Evolutionary conservation across 2,329 filamentous ascomycete species (phyloP).

Genomic region (Ceratocystis cacaofunesta): DNA sequence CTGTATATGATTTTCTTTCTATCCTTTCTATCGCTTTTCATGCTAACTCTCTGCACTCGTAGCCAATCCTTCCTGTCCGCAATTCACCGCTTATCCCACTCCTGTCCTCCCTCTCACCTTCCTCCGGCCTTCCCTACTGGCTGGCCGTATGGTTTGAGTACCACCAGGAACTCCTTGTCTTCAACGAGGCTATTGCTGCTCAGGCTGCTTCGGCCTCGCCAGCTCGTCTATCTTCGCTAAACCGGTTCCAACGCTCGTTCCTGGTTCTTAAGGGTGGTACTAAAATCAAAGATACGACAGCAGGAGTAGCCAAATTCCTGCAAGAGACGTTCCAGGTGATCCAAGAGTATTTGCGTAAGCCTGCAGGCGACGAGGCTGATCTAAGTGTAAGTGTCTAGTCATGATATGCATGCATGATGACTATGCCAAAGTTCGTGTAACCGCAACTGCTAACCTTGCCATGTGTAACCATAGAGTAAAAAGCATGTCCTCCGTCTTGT

Average conservation of each 20-base stretch:
- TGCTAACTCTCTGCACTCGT: constrained; percentile 14
- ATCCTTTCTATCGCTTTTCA: background rate
- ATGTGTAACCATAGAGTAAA: constrained; percentile 4
- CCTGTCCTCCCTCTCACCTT: constrained; percentile 32
- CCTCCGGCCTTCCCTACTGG: constrained; percentile 31
- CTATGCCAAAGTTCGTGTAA: background rate
- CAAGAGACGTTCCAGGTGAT: constrained; percentile 25
- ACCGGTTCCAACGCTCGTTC: constrained; percentile 45
- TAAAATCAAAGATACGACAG: constrained; percentile 47
- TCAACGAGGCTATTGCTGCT: constrained; percentile 29
- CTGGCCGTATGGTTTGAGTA: constrained; percentile 38
- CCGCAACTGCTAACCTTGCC: background rate
- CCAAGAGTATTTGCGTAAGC: constrained; percentile 29
- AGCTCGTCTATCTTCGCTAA: constrained; percentile 39
- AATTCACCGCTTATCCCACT: constrained; percentile 39
- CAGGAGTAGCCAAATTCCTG: constrained; percentile 38
- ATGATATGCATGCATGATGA: background rate
- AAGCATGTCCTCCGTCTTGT: constrained; percentile 26
- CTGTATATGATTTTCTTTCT: constrained; percentile 5
- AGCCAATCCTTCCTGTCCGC: constrained; percentile 45
- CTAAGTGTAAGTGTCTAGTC: constrained; percentile 11
- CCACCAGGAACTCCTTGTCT: constrained; percentile 30
- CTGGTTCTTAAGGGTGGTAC: constrained; percentile 39
- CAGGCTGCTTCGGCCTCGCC: constrained; percentile 31
- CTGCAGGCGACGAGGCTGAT: constrained; percentile 1